Base-by-base conservation (phyloP, 371 early-diverging fungal species). In the Encephalitozoon intestinalis region DNA sequence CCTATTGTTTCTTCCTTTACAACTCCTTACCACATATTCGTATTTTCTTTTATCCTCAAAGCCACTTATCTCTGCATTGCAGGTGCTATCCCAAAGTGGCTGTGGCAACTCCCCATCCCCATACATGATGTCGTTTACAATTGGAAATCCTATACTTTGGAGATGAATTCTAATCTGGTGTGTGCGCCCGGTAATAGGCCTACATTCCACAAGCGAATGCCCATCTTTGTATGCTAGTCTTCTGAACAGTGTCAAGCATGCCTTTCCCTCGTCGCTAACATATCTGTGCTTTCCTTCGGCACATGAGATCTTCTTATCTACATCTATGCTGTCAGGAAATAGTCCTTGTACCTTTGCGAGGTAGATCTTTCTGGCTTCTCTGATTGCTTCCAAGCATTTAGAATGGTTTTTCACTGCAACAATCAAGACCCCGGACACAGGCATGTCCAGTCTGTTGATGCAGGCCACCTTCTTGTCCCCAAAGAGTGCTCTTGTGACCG, bases 151-250 rank as follows among this genome's bases (percentile, higher is more conserved):
- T 0, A 99, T 87, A 79, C 88, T 90, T 79, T 92, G 91, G 50
- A 97, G 84, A 83, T 99, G 99, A 15, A 96, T 95, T 52, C 99
- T 90, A 70, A 99, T 96, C 84, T 99, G 99, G 81, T 99, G 99
- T 0, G 97, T 95, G 50, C 99, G 87, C 2, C 99, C 99, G 0
- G 95, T 95, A 23, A 90, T 78, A 0, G 97, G 99, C 51, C 63
- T 64, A n/a, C 91, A 83, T 41, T 85, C 84, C 0, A 91, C 81
- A 9, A 88, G 46, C 0, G 87, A 79, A 52, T 80, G 63, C 25
- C 70, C 78, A 63, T 75, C 69, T 23, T 63, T 73, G 31, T 69
- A 74, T 4, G n/a, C 26, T 15, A 84, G 44, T 46, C 39, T 18
- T 65, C 65, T 77, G 54, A 85, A 85, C 18, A 75, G 34, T 11